A percentile compares a stretch with the other conserved stretches of the same genome.
Conservation (phyloP, 1,284 basidiomycete genomes). For the Malassezia obtusa region DNA sequence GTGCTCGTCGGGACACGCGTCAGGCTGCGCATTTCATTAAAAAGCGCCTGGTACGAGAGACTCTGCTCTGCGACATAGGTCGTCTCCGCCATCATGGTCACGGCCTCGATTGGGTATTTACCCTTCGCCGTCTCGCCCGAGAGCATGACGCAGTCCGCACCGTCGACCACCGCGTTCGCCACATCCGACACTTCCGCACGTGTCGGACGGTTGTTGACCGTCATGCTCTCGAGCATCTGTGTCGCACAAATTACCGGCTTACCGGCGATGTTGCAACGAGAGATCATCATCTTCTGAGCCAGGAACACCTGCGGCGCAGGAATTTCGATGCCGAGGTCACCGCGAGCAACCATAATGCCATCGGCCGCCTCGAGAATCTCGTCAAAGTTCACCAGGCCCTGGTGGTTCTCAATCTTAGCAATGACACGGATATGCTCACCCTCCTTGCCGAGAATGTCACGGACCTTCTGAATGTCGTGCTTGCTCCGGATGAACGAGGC, state of each 20-base stretch:
- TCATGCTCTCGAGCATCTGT: conserved; percentile 89
- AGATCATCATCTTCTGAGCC: conserved; percentile 49
- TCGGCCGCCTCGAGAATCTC: conserved; percentile 48
- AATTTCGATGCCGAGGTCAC: conserved; percentile 48
- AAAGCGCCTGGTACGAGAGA: conserved; percentile 44
- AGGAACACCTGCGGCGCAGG: conserved; percentile 56
- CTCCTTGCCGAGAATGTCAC: conserved; percentile 45
- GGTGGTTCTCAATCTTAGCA: conserved; percentile 49
- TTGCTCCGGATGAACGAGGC: conserved; percentile 47
- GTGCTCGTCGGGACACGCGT: conserved; percentile 43
- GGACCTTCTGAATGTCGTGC: conserved; percentile 42
- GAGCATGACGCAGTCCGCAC: conserved; percentile 48
- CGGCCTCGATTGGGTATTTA: conserved; percentile 50
- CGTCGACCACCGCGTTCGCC: conserved; percentile 47
- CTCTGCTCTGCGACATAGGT: conserved; percentile 45
- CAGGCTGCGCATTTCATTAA: conserved; percentile 52
- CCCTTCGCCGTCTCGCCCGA: conserved; percentile 48
- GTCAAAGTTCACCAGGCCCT: conserved; percentile 48
- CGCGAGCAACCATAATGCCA: conserved; percentile 48
- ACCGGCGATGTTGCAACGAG: conserved; percentile 48
- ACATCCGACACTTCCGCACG: conserved; percentile 48
- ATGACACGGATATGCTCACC: conserved; percentile 48
- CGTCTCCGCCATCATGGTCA: conserved; percentile 49
- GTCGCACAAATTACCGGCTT: conserved; percentile 97
- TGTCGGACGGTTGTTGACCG: conserved; percentile 46